Evolutionary conservation across 169 alveolate species (phyloP), one percentile per base, ranked within the genome.

Genomic region (Cryptosporidium xiaoi): DNA sequence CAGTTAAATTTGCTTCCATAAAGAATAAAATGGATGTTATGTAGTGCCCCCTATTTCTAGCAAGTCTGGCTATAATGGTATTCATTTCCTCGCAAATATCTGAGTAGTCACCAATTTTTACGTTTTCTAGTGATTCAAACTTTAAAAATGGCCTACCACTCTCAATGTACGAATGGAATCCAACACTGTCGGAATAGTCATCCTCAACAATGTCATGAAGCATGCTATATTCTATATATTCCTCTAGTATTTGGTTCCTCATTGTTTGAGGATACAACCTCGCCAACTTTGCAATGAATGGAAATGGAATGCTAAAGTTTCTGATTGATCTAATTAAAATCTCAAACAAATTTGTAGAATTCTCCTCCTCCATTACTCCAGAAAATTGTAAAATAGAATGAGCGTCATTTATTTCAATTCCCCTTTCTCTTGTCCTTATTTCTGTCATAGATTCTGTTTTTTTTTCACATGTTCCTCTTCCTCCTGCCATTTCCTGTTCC

Each of bases 181-280:
- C 50, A 13, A 71, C 64, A 62, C 65, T 77, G 51, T 62, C 71
- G 12, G 71, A 58, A 53, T 77, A 56, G 29, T 77, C 87, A 40
- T 77, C 87, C 16, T 77, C 87, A 4, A 62, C 87, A 20, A 77
- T 62, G 29, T 60, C 69, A 44, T 77, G 87, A 15, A 77, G 34
- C 15, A 77, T 51, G 27, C 71, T 77, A 33, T 58, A 77, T 64
- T 77, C 87, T 18, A 77, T 71, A 24, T 77, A 77, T 24, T 56
- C 65, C 60, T 56, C 65, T 10, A 77, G 40, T 12, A 77, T 77
- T 13, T 77, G 50, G 24, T 33, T 77, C 18, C 87, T 56, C 69
- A 40, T 40, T 13, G 56, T 24, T 20, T 55, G 64, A 13, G 87
- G 87, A 18, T 58, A 40, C 16, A 77, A 40, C 5, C 50, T 77